These are phyloP conservation scores for Acacia confusa DNA, from an alignment of 306 rosid genomes.

Conservation along the genomic window DNA sequence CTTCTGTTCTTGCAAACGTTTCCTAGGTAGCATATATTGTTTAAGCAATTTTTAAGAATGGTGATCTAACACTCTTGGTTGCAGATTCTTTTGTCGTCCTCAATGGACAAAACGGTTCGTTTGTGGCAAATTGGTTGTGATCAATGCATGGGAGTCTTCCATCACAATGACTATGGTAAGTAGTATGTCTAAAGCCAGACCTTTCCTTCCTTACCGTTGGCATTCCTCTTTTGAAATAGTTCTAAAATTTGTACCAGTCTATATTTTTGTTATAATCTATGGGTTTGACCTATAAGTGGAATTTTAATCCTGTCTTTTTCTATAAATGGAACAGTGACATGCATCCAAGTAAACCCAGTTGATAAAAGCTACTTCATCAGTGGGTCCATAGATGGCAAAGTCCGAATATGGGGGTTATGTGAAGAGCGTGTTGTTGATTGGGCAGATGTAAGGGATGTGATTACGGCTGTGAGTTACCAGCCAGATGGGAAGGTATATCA, in stretches of 20 bases:
- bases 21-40: not conserved
- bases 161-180: conserved; percentile 64
- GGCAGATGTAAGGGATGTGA: conserved; percentile 61
- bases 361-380: conserved; percentile 65
- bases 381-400: conserved; percentile 81
- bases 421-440: conserved; percentile 72
- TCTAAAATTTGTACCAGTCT: not conserved
- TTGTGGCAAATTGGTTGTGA: conserved; percentile 60
- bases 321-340: conserved; percentile 58
- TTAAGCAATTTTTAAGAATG: not conserved
- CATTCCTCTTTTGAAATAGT: not conserved
- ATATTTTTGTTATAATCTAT: conserved; percentile 9
- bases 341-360: conserved; percentile 68
- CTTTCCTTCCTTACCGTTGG: not conserved
- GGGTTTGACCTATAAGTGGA: not conserved
- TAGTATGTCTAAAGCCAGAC: not conserved
- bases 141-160: conserved; percentile 52
- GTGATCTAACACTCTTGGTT: conserved; percentile 24
- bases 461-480: conserved; percentile 64
- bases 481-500: conserved; percentile 59
- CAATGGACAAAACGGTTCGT: conserved; percentile 71
- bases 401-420: conserved; percentile 65
- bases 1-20: not conserved
- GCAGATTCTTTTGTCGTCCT: conserved; percentile 72
- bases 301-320: not conserved